These are phyloP conservation scores for Plasmodium billcollinsi DNA, from an alignment of 169 alveolate genomes.

Conservation along the genomic window DNA sequence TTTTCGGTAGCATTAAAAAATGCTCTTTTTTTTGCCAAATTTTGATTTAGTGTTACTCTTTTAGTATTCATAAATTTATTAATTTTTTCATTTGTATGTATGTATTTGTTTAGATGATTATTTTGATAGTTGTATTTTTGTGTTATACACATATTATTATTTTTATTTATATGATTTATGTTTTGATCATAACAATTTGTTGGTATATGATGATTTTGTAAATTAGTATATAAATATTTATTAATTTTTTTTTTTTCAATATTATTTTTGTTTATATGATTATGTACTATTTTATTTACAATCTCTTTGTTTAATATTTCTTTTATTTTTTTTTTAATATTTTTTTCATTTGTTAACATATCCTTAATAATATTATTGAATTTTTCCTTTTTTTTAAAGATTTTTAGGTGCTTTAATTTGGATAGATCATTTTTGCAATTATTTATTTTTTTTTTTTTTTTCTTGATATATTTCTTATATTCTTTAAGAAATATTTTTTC, in stretches of 20 bases:
- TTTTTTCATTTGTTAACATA: no score
- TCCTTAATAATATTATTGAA: no score
- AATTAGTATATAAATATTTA: background rate
- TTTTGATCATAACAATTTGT: no score
- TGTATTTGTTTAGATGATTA: background rate
- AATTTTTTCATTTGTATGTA: conserved; percentile 30
- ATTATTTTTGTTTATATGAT: background rate
- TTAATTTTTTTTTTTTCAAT: background rate
- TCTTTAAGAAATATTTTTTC: no score
- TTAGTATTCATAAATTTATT: conserved; percentile 53
- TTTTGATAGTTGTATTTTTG: conserved; percentile 1
- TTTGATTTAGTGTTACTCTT: conserved; percentile 64
- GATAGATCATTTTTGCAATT: no score
- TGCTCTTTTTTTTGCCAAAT: conserved; percentile 62
- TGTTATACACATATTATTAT: no score
- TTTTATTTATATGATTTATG: no score
- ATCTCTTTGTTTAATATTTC: background rate
- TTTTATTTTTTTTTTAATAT: background rate
- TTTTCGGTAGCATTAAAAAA: conserved; percentile 37
- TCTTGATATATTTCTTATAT: no score
- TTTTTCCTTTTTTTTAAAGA: no score
- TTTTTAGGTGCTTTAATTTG: no score
- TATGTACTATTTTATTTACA: background rate
- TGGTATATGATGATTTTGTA: no score
- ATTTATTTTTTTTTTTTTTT: no score